phyloP scores from a whole-genome alignment of 495 filamentous ascomycete species.

The Endocarpon pusillum region DNA sequence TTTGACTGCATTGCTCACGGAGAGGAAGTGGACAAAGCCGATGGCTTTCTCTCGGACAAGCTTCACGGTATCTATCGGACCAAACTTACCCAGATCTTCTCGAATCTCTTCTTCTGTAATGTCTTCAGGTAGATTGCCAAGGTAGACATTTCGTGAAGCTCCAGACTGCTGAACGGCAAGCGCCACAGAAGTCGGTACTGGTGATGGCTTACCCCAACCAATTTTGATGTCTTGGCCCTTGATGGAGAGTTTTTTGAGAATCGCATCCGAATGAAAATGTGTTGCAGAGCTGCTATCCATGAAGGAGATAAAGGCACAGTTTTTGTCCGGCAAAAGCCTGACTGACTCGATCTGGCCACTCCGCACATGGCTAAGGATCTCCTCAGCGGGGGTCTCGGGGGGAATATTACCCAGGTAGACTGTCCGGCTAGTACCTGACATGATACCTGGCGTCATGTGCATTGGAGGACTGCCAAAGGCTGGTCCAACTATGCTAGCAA shows the following conservation, averaged over 20 bases:
- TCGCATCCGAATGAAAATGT: conserved; percentile 98
- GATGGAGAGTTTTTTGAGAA: conserved; percentile 96
- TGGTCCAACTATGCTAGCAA: conserved; percentile 40
- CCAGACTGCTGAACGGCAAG: conserved; percentile 93
- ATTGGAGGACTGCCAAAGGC: conserved; percentile 50
- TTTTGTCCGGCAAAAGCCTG: conserved; percentile 90
- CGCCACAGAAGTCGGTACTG: conserved; percentile 92
- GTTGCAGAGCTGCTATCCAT: conserved; percentile 91
- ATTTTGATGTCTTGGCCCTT: conserved; percentile 98
- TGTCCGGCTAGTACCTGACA: conserved; percentile 84
- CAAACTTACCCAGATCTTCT: conserved; percentile 92
- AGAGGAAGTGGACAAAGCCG: conserved; percentile 94
- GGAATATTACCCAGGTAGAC: conserved; percentile 98
- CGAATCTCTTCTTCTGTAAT: conserved; percentile 80
- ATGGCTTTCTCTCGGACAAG: conserved; percentile 96
- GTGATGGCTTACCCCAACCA: conserved; percentile 96
- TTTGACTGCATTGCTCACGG: conserved; percentile 96
- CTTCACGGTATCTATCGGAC: conserved; percentile 92
- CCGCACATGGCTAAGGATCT: conserved; percentile 90
- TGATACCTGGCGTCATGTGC: conserved; percentile 53
- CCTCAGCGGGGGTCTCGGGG: conserved; percentile 92
- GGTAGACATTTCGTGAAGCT: conserved; percentile 94
- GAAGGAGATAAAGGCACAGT: conserved; percentile 99
- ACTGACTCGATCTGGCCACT: conserved; percentile 98
- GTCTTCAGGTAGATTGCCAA: conserved; percentile 84